Evolutionary conservation across 805 yeast species (phyloP).

Genomic region (Saccharomycopsis sp.): DNA sequence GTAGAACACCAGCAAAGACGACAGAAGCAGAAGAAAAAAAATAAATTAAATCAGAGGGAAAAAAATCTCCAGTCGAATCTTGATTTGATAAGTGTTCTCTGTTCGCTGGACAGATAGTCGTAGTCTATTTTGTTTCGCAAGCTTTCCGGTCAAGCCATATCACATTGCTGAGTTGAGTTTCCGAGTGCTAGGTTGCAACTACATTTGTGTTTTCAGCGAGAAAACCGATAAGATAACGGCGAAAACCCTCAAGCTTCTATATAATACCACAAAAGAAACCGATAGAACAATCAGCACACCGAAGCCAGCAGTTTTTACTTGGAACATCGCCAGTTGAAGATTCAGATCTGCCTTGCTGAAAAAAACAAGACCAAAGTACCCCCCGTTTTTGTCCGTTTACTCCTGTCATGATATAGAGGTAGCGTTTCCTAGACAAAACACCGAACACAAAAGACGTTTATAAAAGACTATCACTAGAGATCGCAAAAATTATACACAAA

Average conservation of each 20-base stretch:
- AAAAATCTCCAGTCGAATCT: background rate
- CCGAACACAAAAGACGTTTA: too few species aligned
- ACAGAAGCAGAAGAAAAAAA: background rate
- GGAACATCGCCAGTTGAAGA: background rate
- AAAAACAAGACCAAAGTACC: too few species aligned
- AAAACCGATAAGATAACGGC: background rate
- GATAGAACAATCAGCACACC: too few species aligned
- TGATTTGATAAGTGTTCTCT: background rate
- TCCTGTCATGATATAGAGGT: background rate
- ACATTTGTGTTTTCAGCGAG: background rate
- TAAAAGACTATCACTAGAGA: background rate
- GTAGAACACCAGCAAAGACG: background rate
- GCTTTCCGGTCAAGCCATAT: too few species aligned
- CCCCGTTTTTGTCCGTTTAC: background rate
- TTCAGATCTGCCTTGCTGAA: too few species aligned
- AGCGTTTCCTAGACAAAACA: background rate
- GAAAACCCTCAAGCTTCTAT: background rate
- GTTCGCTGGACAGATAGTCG: background rate
- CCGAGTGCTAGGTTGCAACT: too few species aligned
- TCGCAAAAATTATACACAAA: background rate
- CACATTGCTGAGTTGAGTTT: too few species aligned
- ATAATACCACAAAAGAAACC: background rate
- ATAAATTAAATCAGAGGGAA: background rate
- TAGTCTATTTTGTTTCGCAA: background rate
- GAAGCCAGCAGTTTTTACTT: background rate